Percentiles rank a stretch among this genome's conserved stretches.
Evolutionary conservation across 352 stramenopile genomes (phyloP).

Genomic region (Chrysophaeum taylorii): DNA sequence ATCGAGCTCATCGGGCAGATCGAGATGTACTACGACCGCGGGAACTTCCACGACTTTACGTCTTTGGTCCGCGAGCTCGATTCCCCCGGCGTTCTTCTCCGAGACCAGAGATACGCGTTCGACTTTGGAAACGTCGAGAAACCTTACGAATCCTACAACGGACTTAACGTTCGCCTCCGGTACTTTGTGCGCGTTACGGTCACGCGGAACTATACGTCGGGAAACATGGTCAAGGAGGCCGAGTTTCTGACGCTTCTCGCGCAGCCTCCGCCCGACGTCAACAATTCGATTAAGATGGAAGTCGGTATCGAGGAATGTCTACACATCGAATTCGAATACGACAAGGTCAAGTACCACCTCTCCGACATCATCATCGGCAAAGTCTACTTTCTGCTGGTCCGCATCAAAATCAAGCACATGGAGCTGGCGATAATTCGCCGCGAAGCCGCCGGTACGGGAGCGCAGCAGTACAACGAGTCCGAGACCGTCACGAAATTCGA

Average conservation of each 20-base stretch:
- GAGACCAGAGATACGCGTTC: slow-evolving; percentile 66
- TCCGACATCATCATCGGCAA: slow-evolving; percentile 90
- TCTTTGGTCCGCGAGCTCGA: slow-evolving; percentile 75
- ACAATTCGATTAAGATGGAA: slow-evolving; percentile 93
- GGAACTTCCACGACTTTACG: slow-evolving; percentile 75
- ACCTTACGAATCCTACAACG: slow-evolving; percentile 90
- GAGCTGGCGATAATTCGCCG: slow-evolving; percentile 90
- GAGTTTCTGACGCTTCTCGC: slow-evolving; percentile 77
- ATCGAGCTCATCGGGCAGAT: slow-evolving; percentile 88
- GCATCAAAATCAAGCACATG: slow-evolving; percentile 99
- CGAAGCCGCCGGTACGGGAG: slow-evolving; percentile 68
- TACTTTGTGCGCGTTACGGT: slow-evolving; percentile 90
- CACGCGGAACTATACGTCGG: slow-evolving; percentile 68
- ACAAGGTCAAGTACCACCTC: slow-evolving; percentile 88
- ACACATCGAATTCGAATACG: slow-evolving; percentile 98
- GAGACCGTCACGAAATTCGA: slow-evolving; percentile 96
- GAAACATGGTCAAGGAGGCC: slow-evolving; percentile 75
- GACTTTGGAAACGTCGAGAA: slow-evolving; percentile 85
- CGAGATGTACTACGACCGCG: slow-evolving; percentile 64
- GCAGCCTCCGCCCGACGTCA: slow-evolving; percentile 46
- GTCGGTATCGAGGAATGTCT: slow-evolving; percentile 97
- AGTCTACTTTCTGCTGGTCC: slow-evolving; percentile 93
- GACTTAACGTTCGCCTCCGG: slow-evolving; percentile 81
- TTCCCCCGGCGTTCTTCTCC: slow-evolving; percentile 54
- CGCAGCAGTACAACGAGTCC: slow-evolving; percentile 76